phyloP scores from a whole-genome alignment of 306 rosid species.

The Alnus glutinosa region DNA sequence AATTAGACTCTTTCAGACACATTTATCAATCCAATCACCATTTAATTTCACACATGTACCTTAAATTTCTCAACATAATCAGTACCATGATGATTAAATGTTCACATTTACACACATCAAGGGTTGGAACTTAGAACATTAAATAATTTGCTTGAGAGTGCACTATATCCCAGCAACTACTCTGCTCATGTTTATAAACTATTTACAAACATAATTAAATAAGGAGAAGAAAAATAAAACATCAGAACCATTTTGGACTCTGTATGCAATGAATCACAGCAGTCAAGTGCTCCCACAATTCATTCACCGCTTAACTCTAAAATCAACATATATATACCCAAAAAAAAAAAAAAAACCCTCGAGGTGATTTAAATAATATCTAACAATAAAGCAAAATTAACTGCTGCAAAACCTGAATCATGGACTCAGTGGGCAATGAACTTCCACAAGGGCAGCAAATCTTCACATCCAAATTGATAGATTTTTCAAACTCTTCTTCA shows the following conservation, averaged over 20 bases:
- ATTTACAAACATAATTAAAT: background rate
- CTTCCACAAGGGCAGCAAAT: conserved; percentile 10
- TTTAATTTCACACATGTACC: background rate
- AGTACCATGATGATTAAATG: background rate
- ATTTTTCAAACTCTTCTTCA: background rate
- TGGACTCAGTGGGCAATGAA: background rate
- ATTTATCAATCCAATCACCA: background rate
- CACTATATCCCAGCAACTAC: background rate
- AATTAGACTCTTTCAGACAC: background rate
- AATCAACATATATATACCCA: background rate
- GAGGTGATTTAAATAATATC: background rate
- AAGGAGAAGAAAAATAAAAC: background rate
- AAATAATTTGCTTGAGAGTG: background rate
- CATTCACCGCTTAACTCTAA: background rate
- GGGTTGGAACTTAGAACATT: background rate
- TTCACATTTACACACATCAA: background rate
- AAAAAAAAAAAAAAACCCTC: background rate
- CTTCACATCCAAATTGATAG: background rate
- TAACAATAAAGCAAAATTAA: background rate
- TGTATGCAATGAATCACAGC: background rate
- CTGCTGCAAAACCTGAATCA: conserved; percentile 5
- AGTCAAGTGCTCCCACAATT: background rate
- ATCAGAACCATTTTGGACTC: background rate
- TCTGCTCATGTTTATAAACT: background rate
- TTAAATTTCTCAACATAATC: background rate